Conservation (phyloP, 208 protist genomes). For the Naegleria fowleri region DNA sequence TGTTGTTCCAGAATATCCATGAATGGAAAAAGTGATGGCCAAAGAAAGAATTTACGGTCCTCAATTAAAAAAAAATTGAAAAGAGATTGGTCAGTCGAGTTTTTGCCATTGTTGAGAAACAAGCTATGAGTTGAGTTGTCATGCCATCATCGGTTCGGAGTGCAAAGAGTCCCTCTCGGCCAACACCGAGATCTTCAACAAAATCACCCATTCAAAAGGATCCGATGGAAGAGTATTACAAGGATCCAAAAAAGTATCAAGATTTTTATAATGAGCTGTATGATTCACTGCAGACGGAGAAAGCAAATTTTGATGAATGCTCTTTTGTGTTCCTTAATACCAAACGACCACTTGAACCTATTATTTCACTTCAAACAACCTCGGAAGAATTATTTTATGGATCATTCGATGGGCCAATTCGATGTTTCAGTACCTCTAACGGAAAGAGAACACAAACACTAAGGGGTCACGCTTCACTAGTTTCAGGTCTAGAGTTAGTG, state of each 20-base stretch:
- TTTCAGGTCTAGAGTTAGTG: not conserved
- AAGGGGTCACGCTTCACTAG: not conserved
- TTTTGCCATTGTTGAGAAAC: no score
- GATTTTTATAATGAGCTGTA: not conserved
- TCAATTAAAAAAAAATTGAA: no score
- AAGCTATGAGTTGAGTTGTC: no score
- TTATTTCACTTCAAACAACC: not conserved
- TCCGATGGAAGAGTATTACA: not conserved
- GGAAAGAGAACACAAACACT: constrained; percentile 15
- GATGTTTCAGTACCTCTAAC: not conserved
- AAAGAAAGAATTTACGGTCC: no score
- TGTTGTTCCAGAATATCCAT: no score
- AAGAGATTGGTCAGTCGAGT: no score
- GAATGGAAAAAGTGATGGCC: no score
- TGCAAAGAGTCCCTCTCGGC: not conserved
- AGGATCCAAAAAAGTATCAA: not conserved
- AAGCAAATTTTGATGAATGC: not conserved
- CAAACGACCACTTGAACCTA: not conserved
- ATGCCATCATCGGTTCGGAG: not conserved
- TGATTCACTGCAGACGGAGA: not conserved
- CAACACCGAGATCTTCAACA: not conserved
- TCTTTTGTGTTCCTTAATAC: not conserved
- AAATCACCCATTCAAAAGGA: not conserved
- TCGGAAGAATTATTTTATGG: constrained; percentile 16
- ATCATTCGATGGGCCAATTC: not conserved